Evolutionary conservation across 1,284 basidiomycete genomes (phyloP).

Genomic region (Tilletia indica): DNA sequence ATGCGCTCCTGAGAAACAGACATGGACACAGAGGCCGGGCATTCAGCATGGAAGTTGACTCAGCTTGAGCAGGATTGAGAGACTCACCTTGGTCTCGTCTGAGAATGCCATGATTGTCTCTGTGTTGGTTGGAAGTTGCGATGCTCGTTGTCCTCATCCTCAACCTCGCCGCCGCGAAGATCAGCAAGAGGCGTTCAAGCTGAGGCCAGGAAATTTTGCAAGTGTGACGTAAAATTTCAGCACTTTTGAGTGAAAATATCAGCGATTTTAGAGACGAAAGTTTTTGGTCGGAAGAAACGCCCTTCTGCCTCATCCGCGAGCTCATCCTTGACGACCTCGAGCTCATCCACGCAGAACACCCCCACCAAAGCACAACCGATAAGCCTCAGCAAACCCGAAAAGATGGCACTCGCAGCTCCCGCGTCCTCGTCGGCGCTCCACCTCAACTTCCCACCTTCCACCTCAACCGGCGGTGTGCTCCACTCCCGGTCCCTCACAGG

Average conservation of each 20-base stretch:
- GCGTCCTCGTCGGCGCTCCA: slow-evolving; percentile 50
- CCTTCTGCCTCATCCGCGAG: neutral
- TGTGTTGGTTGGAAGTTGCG: neutral
- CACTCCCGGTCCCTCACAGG: slow-evolving; percentile 51
- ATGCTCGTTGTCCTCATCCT: neutral
- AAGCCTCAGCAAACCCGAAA: neutral
- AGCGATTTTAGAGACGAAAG: no score
- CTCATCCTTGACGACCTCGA: neutral
- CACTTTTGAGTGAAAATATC: no score
- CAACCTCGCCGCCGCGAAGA: neutral
- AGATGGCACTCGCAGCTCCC: slow-evolving; percentile 22
- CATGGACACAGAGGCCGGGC: neutral
- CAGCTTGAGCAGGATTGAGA: neutral
- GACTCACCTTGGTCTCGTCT: slow-evolving; percentile 50
- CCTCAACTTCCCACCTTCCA: slow-evolving; percentile 51
- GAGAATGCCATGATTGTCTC: slow-evolving; percentile 37
- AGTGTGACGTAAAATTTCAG: no score
- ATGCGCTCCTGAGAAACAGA: slow-evolving; percentile 43
- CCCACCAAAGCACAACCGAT: neutral
- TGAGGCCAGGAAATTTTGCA: no score
- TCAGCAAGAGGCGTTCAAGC: neutral
- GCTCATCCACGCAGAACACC: neutral
- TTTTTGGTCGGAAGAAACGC: neutral
- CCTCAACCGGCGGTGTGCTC: slow-evolving; percentile 43
- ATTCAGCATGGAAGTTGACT: neutral